These are phyloP conservation scores for Sphaerobolus stellatus DNA, from an alignment of 1,284 basidiomycete species.

Conservation along the genomic window DNA sequence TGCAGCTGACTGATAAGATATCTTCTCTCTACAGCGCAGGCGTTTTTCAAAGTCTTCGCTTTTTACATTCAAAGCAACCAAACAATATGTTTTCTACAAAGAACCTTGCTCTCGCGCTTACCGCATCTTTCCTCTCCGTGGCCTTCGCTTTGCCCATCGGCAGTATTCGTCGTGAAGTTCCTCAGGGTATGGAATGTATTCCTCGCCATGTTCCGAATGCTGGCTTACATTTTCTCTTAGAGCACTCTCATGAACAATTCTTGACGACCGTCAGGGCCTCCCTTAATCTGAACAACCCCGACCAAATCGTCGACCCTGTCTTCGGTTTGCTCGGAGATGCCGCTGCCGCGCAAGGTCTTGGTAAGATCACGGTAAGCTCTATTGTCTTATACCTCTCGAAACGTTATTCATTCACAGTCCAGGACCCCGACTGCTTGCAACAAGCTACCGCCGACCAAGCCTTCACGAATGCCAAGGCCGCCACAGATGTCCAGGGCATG, in stretches of 20 bases:
- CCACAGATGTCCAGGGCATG: conserved; percentile 54
- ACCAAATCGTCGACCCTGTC: conserved; percentile 59
- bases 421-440: conserved; percentile 66
- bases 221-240: conserved; percentile 32
- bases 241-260: conserved; percentile 64
- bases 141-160: conserved; percentile 37
- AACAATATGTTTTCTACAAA: conserved; percentile 48
- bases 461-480: conserved; percentile 70
- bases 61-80: too few species aligned
- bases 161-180: conserved; percentile 62
- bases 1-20: too few species aligned
- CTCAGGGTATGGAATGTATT: conserved; percentile 49
- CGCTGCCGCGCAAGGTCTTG: conserved; percentile 54
- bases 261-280: conserved; percentile 48
- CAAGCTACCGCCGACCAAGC: conserved; percentile 65
- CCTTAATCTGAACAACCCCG: conserved; percentile 57
- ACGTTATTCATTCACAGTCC: background rate
- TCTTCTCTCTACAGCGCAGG: too few species aligned
- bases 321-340: conserved; percentile 65
- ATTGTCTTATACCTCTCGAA: background rate
- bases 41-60: too few species aligned
- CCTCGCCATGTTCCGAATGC: conserved; percentile 8
- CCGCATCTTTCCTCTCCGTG: conserved; percentile 36
- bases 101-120: conserved; percentile 39
- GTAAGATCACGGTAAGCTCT: conserved; percentile 48